Conservation (phyloP, 2,329 filamentous ascomycete genomes). For the Ceratocystis variospora region DNA sequence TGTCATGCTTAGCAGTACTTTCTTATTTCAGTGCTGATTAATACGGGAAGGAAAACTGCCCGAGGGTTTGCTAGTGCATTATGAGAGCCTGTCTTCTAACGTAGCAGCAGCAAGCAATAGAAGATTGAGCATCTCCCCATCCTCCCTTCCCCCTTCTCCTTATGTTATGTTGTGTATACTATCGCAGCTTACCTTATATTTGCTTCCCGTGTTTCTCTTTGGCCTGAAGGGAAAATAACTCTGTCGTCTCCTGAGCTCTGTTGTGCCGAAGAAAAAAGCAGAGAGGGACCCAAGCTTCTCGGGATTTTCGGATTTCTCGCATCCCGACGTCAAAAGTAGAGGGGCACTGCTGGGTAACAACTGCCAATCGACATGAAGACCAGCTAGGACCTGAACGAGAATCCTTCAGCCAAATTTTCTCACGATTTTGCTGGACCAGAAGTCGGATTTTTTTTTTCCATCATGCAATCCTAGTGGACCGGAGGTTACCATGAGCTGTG, state of each 20-base stretch:
- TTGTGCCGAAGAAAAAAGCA: neutral
- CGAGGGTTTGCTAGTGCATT: neutral
- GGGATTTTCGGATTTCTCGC: slow-evolving; percentile 5
- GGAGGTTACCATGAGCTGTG: no score
- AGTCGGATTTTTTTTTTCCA: no score
- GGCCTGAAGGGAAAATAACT: neutral
- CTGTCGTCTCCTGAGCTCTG: neutral
- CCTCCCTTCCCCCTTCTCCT: neutral
- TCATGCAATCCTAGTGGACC: no score
- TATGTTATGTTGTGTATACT: neutral
- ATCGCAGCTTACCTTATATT: neutral
- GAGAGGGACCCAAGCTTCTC: neutral
- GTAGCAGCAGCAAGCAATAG: neutral
- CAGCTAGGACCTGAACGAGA: no score
- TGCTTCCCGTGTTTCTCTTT: neutral
- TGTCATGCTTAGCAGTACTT: neutral
- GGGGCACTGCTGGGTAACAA: neutral
- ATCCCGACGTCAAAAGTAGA: neutral
- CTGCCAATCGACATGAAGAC: no score
- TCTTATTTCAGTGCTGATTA: no score
- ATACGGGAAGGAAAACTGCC: neutral
- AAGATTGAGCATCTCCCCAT: neutral
- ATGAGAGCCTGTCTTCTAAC: neutral
- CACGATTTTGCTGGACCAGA: no score
- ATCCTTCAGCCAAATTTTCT: no score